A percentile compares a stretch with the other conserved stretches of the same genome.
Conservation (phyloP, 352 stramenopile genomes). For the Phytophthora pinifolia region DNA sequence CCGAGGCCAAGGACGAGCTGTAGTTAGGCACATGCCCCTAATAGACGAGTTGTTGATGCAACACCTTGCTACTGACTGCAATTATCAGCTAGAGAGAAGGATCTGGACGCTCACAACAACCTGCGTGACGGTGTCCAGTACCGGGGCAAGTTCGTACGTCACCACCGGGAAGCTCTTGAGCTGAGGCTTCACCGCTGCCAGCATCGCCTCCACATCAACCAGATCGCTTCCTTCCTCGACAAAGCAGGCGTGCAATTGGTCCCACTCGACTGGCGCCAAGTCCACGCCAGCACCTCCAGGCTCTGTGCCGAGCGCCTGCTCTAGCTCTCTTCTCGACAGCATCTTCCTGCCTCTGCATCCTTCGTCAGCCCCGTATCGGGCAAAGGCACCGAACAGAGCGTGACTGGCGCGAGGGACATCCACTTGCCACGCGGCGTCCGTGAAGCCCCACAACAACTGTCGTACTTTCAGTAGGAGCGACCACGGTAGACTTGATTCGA, state of each 20-base stretch:
- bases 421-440: constrained; percentile 48
- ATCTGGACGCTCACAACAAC: constrained; percentile 56
- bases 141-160: constrained; percentile 53
- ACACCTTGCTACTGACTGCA: too few species aligned
- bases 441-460: constrained; percentile 54
- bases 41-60: too few species aligned
- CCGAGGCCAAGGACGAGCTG: constrained; percentile 50
- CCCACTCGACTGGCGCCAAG: constrained; percentile 45
- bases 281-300: constrained; percentile 24
- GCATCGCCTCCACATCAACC: constrained; percentile 41
- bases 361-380: background rate
- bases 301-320: constrained; percentile 37
- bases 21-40: constrained; percentile 31
- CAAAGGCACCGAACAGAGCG: constrained; percentile 14
- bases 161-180: constrained; percentile 36
- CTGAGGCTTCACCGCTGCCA: constrained; percentile 35
- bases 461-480: constrained; percentile 39
- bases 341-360: constrained; percentile 25
- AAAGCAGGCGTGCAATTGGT: constrained; percentile 46
- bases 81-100: constrained; percentile 25
- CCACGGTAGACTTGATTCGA: constrained; percentile 13
- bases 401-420: constrained; percentile 23
- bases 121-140: constrained; percentile 59
- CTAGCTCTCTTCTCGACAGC: constrained; percentile 40
- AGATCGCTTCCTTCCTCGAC: constrained; percentile 37